phyloP scores from a whole-genome alignment of 2,329 filamentous ascomycete genomes.

The Cordyceps sp. region DNA sequence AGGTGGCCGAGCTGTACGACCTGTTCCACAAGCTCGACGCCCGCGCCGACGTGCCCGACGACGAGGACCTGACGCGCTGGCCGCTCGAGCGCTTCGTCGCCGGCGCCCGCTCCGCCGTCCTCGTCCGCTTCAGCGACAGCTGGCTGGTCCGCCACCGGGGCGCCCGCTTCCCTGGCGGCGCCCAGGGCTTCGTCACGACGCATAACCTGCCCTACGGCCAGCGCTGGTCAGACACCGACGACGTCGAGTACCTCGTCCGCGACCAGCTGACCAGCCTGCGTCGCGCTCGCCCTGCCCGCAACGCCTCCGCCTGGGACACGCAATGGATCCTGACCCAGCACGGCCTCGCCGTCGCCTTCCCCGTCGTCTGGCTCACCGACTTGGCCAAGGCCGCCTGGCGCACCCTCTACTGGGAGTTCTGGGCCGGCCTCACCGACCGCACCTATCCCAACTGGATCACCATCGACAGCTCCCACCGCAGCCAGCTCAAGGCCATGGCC shows the following conservation, averaged over 20 bases:
- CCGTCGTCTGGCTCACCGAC: slow-evolving; percentile 2
- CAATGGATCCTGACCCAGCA: slow-evolving; percentile 12
- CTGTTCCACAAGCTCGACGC: too few species aligned
- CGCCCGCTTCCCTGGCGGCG: slow-evolving; percentile 8
- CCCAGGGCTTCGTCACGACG: slow-evolving; percentile 11
- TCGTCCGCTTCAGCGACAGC: too few species aligned
- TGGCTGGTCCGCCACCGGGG: background rate
- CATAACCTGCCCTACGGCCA: slow-evolving; percentile 9
- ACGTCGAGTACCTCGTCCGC: slow-evolving; percentile 2
- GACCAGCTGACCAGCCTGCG: slow-evolving; percentile 9
- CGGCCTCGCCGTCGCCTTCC: slow-evolving; percentile 1
- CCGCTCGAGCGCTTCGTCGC: too few species aligned
- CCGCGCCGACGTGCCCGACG: too few species aligned
- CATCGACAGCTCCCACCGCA: slow-evolving; percentile 11
- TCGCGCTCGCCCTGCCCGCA: slow-evolving; percentile 3
- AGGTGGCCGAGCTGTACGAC: too few species aligned
- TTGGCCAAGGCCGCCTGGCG: slow-evolving; percentile 7
- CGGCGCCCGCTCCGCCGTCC: too few species aligned
- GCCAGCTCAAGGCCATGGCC: slow-evolving; percentile 9
- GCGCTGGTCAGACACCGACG: slow-evolving; percentile 9
- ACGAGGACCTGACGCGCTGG: too few species aligned
- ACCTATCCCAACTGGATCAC: slow-evolving; percentile 17
- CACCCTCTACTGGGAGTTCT: slow-evolving; percentile 8
- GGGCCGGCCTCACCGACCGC: slow-evolving; percentile 7
- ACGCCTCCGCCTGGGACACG: slow-evolving; percentile 6